Conservation (phyloP, 164 flowering plant genomes). For the Magnolia sinica region DNA sequence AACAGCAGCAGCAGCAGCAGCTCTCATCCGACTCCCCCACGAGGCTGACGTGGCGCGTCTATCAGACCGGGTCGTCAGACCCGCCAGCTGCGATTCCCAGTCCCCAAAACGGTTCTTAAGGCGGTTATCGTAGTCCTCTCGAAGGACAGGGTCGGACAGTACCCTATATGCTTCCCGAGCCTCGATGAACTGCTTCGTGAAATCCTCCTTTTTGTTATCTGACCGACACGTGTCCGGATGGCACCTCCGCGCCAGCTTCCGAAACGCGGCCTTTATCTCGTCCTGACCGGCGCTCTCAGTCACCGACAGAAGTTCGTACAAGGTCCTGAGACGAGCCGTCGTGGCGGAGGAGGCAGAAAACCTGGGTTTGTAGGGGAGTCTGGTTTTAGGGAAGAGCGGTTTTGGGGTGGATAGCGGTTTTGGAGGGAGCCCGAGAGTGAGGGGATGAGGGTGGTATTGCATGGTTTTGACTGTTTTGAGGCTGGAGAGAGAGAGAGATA, state of each 20-base stretch:
- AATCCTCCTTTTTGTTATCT: not conserved
- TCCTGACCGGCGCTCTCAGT: constrained; percentile 9
- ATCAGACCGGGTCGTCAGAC: not conserved
- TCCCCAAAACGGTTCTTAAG: constrained; percentile 10
- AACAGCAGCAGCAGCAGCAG: not conserved
- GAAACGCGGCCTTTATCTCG: constrained; percentile 18
- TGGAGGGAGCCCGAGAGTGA: no score
- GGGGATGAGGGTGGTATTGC: no score
- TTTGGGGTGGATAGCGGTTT: no score
- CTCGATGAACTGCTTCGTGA: constrained; percentile 7
- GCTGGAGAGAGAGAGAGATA: no score
- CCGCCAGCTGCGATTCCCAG: constrained; percentile 18
- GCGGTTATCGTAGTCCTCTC: constrained; percentile 11
- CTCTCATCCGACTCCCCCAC: constrained; percentile 13
- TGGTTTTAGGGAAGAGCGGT: no score
- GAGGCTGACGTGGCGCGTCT: not conserved
- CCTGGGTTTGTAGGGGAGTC: not conserved
- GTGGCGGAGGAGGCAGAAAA: not conserved
- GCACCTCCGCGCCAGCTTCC: constrained; percentile 9
- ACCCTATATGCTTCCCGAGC: constrained; percentile 16
- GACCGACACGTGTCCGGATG: constrained; percentile 16
- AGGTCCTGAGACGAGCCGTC: not conserved
- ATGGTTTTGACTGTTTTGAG: no score
- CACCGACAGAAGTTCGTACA: constrained; percentile 14
- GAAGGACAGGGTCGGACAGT: constrained; percentile 11